A percentile compares a stretch with the other conserved stretches of the same genome.
These are phyloP conservation scores for Penicillium corylophilum DNA, from an alignment of 2,329 filamentous ascomycete species.

Conservation along the genomic window DNA sequence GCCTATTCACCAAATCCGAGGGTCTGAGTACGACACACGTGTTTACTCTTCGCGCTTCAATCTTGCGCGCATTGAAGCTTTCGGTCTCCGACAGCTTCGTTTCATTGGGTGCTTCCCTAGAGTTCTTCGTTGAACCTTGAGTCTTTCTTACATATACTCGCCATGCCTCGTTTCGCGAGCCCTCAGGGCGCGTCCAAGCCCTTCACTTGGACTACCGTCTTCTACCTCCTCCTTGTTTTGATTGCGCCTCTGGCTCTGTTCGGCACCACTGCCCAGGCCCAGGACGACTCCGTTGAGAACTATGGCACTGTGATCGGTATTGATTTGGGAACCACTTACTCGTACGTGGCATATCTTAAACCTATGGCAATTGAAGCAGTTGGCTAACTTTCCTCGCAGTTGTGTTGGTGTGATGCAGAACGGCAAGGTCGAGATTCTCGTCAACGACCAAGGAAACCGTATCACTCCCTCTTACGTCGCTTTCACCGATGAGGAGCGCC, in stretches of 20 bases:
- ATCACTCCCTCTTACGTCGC: slow-evolving; percentile 94
- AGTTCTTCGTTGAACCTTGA: slow-evolving; percentile 8
- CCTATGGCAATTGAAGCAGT: not conserved
- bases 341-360: slow-evolving; percentile 30
- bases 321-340: slow-evolving; percentile 85
- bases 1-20: slow-evolving; percentile 12
- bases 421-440: slow-evolving; percentile 91
- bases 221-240: slow-evolving; percentile 89
- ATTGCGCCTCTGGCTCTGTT: slow-evolving; percentile 81
- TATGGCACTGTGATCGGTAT: slow-evolving; percentile 94
- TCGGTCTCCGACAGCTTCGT: slow-evolving; percentile 12
- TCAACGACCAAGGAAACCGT: slow-evolving; percentile 96
- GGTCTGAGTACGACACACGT: slow-evolving; percentile 20
- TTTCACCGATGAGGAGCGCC: slow-evolving; percentile 93
- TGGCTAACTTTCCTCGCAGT: slow-evolving; percentile 51
- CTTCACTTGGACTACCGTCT: slow-evolving; percentile 77
- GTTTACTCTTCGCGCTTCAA: slow-evolving; percentile 16
- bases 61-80: slow-evolving; percentile 10
- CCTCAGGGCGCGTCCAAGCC: slow-evolving; percentile 64
- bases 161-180: slow-evolving; percentile 60
- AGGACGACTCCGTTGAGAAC: slow-evolving; percentile 68
- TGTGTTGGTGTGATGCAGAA: slow-evolving; percentile 96
- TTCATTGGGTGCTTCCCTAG: slow-evolving; percentile 8
- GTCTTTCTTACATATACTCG: slow-evolving; percentile 28
- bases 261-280: slow-evolving; percentile 65